Percentiles rank a stretch among this genome's conserved stretches.
These are phyloP conservation scores for Coemansia sp. DNA, from an alignment of 192 early-diverging fungal genomes.

Conservation along the genomic window DNA sequence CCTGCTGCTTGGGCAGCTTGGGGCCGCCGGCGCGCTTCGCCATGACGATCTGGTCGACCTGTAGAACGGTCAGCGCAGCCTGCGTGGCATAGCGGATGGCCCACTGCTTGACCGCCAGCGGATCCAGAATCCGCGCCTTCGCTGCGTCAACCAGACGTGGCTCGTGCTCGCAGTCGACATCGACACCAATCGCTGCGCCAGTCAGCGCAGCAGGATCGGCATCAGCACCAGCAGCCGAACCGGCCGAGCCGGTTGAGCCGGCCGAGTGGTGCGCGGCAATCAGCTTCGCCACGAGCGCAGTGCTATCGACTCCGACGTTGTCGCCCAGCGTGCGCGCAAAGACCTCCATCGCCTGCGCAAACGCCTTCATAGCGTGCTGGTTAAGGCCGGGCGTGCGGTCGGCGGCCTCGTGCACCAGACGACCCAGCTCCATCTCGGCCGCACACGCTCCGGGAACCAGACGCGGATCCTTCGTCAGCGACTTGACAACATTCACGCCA, in stretches of 20 bases:
- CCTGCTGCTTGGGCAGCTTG: slow-evolving; percentile 79
- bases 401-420: slow-evolving; percentile 72
- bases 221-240: background rate
- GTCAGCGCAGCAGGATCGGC: slow-evolving; percentile 16
- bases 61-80: slow-evolving; percentile 88
- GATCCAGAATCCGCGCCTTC: slow-evolving; percentile 75
- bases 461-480: slow-evolving; percentile 79
- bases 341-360: slow-evolving; percentile 91
- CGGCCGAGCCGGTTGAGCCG: background rate
- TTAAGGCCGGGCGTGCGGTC: slow-evolving; percentile 92
- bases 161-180: slow-evolving; percentile 70
- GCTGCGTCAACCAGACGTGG: slow-evolving; percentile 65
- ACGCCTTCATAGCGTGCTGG: slow-evolving; percentile 96
- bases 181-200: slow-evolving; percentile 65
- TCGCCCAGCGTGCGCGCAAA: slow-evolving; percentile 93
- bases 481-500: slow-evolving; percentile 96
- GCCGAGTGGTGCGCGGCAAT: slow-evolving; percentile 86
- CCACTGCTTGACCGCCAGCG: slow-evolving; percentile 80
- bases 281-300: slow-evolving; percentile 86
- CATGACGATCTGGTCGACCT: slow-evolving; percentile 99
- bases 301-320: slow-evolving; percentile 93
- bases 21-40: slow-evolving; percentile 95
- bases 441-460: slow-evolving; percentile 94
- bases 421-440: slow-evolving; percentile 87
- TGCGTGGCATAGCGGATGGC: slow-evolving; percentile 89